Evolutionary conservation across 2,329 filamentous ascomycete species (phyloP), one percentile per base, ranked within the genome.

Genomic region (Epicoccum sorghinum): DNA sequence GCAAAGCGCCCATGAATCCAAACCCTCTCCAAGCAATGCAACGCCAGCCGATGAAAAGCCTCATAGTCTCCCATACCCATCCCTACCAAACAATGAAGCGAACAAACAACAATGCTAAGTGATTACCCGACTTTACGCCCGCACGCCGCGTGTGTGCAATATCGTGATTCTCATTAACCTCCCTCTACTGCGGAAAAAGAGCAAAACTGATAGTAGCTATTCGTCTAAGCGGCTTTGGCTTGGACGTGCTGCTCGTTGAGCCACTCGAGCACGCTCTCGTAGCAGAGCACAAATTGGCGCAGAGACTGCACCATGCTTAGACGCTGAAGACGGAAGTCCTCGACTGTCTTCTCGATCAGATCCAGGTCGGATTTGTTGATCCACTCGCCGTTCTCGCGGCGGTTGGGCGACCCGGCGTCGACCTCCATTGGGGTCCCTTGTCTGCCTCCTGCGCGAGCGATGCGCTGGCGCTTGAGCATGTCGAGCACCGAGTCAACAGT

Each of bases 261-360:
- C 92, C 93, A 99, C 75, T 98, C 93, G 49, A 96, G 78, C 6
- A 98, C 83, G 36, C 90, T 96, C 78, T 99, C 95, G 74, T 99
- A 99, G 75, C 95, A 99, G 30, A 99, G 85, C 44, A 97, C 93
- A 77, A 89, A 98, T 73, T 99, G 95, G 57, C 91, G 83, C 53
- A 98, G 78, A 67, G 89, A 97, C 76, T 98, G 95, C 38, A 99
- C 93, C 93, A 98, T 99, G 75, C 92, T 97, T 18, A 97, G 78
- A 61, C 95, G 82, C 77, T 99, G 95, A 43, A 83, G 80, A 52
- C 95, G 83, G 74, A 99, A 96, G 66, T 97, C 92, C 65, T 95
- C 89, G 1, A 99, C 93, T 0, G 93, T 95, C 71, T 86, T 87
- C 58, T 90, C 87, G 42, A 99, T 87, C 55, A 98, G 75, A 72